Percentiles rank a stretch among this genome's conserved stretches.
Evolutionary conservation across 1,284 basidiomycete species (phyloP).

Genomic region (Microbotryum violaceum): DNA sequence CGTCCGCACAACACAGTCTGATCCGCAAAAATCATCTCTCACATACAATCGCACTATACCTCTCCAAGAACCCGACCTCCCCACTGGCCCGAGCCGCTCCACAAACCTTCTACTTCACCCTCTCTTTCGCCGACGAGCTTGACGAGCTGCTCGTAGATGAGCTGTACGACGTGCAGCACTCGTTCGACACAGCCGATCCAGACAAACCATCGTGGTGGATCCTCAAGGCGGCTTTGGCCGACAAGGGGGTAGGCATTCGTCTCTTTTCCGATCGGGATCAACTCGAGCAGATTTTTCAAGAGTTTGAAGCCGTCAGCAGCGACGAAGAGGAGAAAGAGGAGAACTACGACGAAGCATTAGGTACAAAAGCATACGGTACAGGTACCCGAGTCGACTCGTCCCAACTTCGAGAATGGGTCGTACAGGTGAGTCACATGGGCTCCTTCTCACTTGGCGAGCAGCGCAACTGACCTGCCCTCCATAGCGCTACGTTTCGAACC

Average conservation of each 20-base stretch:
- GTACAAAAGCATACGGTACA: slow-evolving; percentile 37
- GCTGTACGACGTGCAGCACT: slow-evolving; percentile 71
- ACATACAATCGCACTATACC: slow-evolving; percentile 62
- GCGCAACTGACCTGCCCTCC: slow-evolving; percentile 8
- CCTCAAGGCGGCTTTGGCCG: slow-evolving; percentile 94
- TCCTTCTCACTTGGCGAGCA: background rate
- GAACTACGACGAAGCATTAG: slow-evolving; percentile 54
- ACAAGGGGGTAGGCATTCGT: slow-evolving; percentile 89
- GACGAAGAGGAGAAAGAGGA: slow-evolving; percentile 43
- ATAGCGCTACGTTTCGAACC: slow-evolving; percentile 73
- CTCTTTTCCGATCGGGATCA: slow-evolving; percentile 74
- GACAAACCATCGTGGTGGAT: slow-evolving; percentile 68
- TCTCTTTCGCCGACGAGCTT: slow-evolving; percentile 87
- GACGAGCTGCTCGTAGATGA: slow-evolving; percentile 92
- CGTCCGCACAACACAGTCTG: slow-evolving; percentile 48
- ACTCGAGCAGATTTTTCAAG: slow-evolving; percentile 69
- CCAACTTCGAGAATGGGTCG: slow-evolving; percentile 90
- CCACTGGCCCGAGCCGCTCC: slow-evolving; percentile 55
- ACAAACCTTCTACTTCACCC: slow-evolving; percentile 76
- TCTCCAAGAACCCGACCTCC: slow-evolving; percentile 61
- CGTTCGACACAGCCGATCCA: slow-evolving; percentile 49
- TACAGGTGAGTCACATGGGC: slow-evolving; percentile 58
- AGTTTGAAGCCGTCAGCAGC: slow-evolving; percentile 61
- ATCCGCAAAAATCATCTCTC: slow-evolving; percentile 94
- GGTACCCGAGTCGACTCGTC: slow-evolving; percentile 46